Percentiles rank a stretch among this genome's conserved stretches.
These are phyloP conservation scores for Scutellaria galericulata DNA, from an alignment of 257 asterid genomes.

Conservation along the genomic window DNA sequence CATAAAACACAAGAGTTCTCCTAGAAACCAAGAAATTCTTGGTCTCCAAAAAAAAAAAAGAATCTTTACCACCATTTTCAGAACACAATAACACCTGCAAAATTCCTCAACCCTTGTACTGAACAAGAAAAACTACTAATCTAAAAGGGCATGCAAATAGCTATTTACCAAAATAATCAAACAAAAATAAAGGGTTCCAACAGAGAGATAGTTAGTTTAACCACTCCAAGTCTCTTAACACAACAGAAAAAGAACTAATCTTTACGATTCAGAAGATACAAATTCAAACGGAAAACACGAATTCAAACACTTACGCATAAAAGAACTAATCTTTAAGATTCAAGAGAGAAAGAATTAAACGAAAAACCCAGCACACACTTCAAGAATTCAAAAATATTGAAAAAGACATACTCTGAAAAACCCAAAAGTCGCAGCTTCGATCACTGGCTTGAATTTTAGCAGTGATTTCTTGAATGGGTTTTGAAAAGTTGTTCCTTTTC, in stretches of 20 bases:
- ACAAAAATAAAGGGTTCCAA: constrained; percentile 15
- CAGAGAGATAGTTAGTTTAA: background rate
- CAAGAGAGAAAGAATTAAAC: constrained; percentile 18
- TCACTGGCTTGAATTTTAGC: constrained; percentile 15
- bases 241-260: background rate
- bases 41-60: no score
- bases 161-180: constrained; percentile 9
- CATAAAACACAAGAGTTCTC: background rate
- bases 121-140: constrained; percentile 10
- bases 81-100: background rate
- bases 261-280: background rate
- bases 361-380: constrained; percentile 27
- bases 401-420: constrained; percentile 27
- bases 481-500: background rate
- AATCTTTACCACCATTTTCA: background rate
- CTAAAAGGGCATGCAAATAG: constrained; percentile 23
- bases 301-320: background rate
- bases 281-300: background rate
- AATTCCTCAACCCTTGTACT: constrained; percentile 15
- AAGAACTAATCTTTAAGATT: constrained; percentile 17
- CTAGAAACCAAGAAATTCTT: constrained; percentile 2
- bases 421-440: constrained; percentile 29
- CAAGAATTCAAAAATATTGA: constrained; percentile 32
- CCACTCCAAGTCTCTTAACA: background rate
- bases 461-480: constrained; percentile 17